These are phyloP conservation scores for Glycine tomentella DNA, from an alignment of 306 rosid genomes.

Conservation along the genomic window DNA sequence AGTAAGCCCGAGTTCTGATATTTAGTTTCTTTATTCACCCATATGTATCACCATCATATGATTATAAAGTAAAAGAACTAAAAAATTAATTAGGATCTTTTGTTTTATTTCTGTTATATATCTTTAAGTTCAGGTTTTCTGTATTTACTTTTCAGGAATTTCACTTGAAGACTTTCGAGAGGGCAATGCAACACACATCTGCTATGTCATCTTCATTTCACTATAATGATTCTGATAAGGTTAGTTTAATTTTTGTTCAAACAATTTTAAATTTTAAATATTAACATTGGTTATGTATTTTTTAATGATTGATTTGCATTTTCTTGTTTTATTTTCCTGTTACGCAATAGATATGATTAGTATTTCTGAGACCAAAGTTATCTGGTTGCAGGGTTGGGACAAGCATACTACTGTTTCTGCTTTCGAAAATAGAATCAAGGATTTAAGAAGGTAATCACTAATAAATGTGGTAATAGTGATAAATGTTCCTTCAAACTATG, in stretches of 20 bases:
- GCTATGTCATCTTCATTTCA: slow-evolving; percentile 60
- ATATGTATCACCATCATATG: slow-evolving; percentile 8
- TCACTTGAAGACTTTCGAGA: slow-evolving; percentile 80
- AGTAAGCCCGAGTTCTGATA: slow-evolving; percentile 57
- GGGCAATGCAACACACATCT: slow-evolving; percentile 80
- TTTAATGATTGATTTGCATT: slow-evolving; percentile 21
- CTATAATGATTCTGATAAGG: slow-evolving; percentile 64
- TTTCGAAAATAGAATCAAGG: slow-evolving; percentile 56
- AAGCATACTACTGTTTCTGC: slow-evolving; percentile 47
- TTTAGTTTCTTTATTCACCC: slow-evolving; percentile 18
- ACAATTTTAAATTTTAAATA: slow-evolving; percentile 35
- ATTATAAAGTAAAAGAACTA: background rate
- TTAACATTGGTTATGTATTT: background rate
- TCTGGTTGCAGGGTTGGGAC: slow-evolving; percentile 65
- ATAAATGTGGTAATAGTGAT: slow-evolving; percentile 27
- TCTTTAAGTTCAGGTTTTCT: slow-evolving; percentile 44
- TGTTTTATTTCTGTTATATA: background rate
- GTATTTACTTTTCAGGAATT: slow-evolving; percentile 68
- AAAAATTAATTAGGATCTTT: slow-evolving; percentile 23
- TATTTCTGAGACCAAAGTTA: slow-evolving; percentile 40
- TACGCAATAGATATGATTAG: slow-evolving; percentile 34
- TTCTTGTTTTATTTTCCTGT: slow-evolving; percentile 35
- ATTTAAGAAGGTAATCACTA: slow-evolving; percentile 63
- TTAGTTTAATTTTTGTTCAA: slow-evolving; percentile 45
- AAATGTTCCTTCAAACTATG: slow-evolving; percentile 24